phyloP scores from a whole-genome alignment of 345 rosid species.

The Dimocarpus longan region DNA sequence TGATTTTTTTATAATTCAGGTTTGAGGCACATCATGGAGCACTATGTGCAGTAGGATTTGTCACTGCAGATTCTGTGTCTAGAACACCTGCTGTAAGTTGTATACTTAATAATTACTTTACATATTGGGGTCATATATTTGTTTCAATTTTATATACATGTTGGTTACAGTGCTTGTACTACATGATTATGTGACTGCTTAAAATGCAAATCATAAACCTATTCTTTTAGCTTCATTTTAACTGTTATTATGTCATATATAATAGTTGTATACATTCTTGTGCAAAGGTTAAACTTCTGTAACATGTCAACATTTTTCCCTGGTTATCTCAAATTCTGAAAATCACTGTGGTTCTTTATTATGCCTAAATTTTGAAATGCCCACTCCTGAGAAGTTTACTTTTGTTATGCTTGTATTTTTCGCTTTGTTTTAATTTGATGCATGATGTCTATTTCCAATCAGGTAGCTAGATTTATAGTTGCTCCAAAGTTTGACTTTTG shows the following conservation, averaged over 20 bases:
- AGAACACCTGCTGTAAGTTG: conserved; percentile 63
- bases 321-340: background rate
- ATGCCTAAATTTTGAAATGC: background rate
- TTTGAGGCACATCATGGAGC: conserved; percentile 82
- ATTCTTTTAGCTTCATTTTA: conserved; percentile 17
- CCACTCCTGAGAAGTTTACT: background rate
- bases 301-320: background rate
- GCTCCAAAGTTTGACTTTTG: background rate
- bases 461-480: background rate
- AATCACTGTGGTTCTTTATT: no score
- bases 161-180: conserved; percentile 2
- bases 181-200: background rate
- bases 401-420: background rate
- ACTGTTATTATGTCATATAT: conserved; percentile 13
- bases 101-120: conserved; percentile 2
- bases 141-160: background rate
- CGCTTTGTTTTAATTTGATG: background rate
- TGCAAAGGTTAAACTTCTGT: conserved; percentile 1
- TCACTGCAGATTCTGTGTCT: conserved; percentile 66
- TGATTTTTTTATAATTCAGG: conserved; percentile 45
- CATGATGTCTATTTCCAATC: background rate
- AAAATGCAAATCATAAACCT: background rate
- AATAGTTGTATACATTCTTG: conserved; percentile 4
- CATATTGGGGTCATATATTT: conserved; percentile 13
- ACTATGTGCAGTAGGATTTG: conserved; percentile 78